These are phyloP conservation scores for Colletotrichum sp. DNA, from an alignment of 2,329 filamentous ascomycete species.

Conservation along the genomic window DNA sequence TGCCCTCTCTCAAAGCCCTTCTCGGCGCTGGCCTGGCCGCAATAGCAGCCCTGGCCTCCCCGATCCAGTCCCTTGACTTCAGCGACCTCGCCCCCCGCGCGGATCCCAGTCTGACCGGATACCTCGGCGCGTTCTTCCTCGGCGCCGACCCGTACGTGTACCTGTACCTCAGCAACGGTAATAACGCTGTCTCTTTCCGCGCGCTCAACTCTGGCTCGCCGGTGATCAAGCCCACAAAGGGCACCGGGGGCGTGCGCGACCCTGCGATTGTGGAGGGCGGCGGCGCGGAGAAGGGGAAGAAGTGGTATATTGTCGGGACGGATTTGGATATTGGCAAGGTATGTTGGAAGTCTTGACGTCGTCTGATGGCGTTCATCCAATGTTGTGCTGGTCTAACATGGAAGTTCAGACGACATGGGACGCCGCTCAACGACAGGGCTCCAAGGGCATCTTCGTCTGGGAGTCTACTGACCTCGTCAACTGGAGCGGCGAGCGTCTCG, in stretches of 20 bases:
- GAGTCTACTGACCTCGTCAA: slow-evolving; percentile 56
- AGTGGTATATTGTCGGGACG: slow-evolving; percentile 62
- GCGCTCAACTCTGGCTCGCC: slow-evolving; percentile 53
- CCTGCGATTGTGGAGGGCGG: slow-evolving; percentile 53
- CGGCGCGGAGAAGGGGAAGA: slow-evolving; percentile 49
- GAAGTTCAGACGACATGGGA: slow-evolving; percentile 54
- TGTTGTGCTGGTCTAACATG: not conserved
- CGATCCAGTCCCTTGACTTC: slow-evolving; percentile 26
- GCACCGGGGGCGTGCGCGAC: slow-evolving; percentile 58
- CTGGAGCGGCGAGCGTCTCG: slow-evolving; percentile 53
- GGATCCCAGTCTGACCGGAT: slow-evolving; percentile 49
- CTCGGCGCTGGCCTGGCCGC: slow-evolving; percentile 3
- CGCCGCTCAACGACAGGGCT: slow-evolving; percentile 54
- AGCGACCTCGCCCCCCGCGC: slow-evolving; percentile 32
- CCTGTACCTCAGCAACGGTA: slow-evolving; percentile 58
- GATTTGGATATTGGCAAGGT: slow-evolving; percentile 57
- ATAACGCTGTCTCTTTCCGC: slow-evolving; percentile 52
- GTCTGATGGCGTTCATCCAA: not conserved
- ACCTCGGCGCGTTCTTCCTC: slow-evolving; percentile 60
- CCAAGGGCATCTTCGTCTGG: slow-evolving; percentile 59
- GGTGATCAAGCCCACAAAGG: slow-evolving; percentile 52
- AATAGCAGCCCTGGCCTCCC: not conserved
- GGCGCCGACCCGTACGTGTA: slow-evolving; percentile 58
- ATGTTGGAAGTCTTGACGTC: not conserved
- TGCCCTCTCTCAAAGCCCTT: not conserved